Conservation (phyloP, 345 rosid species). For the Eutrema japonicum region DNA sequence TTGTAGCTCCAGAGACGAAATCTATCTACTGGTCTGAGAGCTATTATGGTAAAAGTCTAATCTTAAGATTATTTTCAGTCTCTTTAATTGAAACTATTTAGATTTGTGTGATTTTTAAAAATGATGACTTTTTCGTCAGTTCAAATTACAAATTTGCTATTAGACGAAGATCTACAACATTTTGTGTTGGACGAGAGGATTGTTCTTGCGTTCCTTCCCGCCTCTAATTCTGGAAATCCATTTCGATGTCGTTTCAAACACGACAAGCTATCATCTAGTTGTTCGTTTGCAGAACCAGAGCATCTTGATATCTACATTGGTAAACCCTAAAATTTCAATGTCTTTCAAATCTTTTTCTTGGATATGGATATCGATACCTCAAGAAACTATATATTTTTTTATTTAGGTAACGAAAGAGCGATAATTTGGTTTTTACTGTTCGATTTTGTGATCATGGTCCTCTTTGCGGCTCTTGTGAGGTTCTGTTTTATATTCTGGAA, state of each 20-base stretch:
- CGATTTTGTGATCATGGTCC: constrained; percentile 61
- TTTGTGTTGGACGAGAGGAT: constrained; percentile 73
- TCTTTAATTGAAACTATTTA: background rate
- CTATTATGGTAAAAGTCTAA: constrained; percentile 60
- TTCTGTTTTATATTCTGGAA: constrained; percentile 88
- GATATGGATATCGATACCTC: no score
- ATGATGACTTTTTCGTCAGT: constrained; percentile 48
- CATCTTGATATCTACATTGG: constrained; percentile 57
- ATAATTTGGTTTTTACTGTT: constrained; percentile 64
- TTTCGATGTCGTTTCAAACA: constrained; percentile 62
- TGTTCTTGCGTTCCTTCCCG: constrained; percentile 75
- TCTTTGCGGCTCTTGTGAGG: constrained; percentile 62
- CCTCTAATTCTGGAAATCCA: constrained; percentile 68
- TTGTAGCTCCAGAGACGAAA: constrained; percentile 74
- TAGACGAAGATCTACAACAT: constrained; percentile 64
- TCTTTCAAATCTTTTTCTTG: background rate
- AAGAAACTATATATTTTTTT: background rate
- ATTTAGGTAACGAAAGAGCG: constrained; percentile 61
- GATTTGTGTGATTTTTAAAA: background rate
- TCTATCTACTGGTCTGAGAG: constrained; percentile 74
- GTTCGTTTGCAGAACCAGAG: constrained; percentile 62
- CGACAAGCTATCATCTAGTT: constrained; percentile 64
- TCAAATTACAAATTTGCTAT: constrained; percentile 45
- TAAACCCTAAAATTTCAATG: constrained; percentile 14
- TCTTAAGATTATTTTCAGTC: background rate